Evolutionary conservation across 1,139 yeast species (phyloP), one percentile per base, ranked within the genome.

Genomic region (Meyerozyma carpophila): DNA sequence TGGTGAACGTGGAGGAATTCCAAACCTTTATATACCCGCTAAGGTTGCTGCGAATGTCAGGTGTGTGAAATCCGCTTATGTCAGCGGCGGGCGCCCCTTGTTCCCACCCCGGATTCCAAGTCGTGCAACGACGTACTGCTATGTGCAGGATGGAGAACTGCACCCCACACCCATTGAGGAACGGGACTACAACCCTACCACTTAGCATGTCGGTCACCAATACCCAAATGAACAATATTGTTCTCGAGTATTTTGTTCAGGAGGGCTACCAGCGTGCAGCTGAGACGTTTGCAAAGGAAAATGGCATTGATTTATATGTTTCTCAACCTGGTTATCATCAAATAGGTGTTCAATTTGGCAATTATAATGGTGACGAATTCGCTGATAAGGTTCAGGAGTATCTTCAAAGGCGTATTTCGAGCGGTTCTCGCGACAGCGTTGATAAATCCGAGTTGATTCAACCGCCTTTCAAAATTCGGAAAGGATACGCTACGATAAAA

Each of bases 211-310:
- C 37, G 37, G 37, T 21, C 10, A 34, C 37, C 21, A 34, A 21
- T 34, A 21, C 37, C 37, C 37, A 34, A 34, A 64, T 79, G 32
- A 75, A 78, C 54, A 59, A 62, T 39, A 59, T 79, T 44, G 68
- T 81, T 1, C 66, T 80, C 48, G 75, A 78, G 56, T 79, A 78
- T 57, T 66, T 80, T 47, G 73, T 81, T 24, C 76, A 75, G 47
- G 84, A 81, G 54, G 84, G 84, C 0, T 77, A 77, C 53, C 73
- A 74, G 43, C 67, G 72, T 14, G 80, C 84, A 0, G 80, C 81
- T 1, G 41, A 62, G 4, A 66, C 70, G 39, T 77, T 80, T 57
- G 70, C 82, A 5, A 60, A 61, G 38, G 84, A 80, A 49, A 62
- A 63, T 10, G 54, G 58, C 27, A 53, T 62, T 6, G 59, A 56